Evolutionary conservation across 768 basidiomycete species (phyloP).

Genomic region (Clavulina sp.): DNA sequence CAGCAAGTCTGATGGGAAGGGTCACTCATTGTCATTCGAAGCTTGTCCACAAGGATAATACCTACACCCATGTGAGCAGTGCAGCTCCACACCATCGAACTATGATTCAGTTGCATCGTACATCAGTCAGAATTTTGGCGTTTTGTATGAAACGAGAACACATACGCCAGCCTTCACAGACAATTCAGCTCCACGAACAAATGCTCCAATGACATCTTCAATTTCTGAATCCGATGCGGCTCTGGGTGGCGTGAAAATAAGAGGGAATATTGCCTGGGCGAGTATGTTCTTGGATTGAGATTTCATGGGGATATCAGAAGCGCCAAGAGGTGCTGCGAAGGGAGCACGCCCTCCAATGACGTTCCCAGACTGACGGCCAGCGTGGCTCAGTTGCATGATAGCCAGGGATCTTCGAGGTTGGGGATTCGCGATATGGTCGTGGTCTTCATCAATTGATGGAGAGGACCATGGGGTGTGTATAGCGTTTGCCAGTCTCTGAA

Average conservation of each 20-base stretch:
- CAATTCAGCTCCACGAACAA: slow-evolving; percentile 47
- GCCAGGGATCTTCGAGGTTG: slow-evolving; percentile 65
- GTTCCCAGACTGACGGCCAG: slow-evolving; percentile 62
- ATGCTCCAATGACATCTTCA: slow-evolving; percentile 37
- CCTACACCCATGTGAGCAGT: slow-evolving; percentile 75
- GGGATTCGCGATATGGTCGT: slow-evolving; percentile 57
- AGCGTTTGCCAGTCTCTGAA: slow-evolving; percentile 28
- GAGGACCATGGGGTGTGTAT: slow-evolving; percentile 26
- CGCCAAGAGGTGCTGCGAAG: slow-evolving; percentile 46
- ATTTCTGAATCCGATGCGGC: slow-evolving; percentile 47
- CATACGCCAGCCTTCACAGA: slow-evolving; percentile 39
- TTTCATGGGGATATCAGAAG: slow-evolving; percentile 32
- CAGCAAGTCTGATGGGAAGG: slow-evolving; percentile 41
- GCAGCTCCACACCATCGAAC: slow-evolving; percentile 77
- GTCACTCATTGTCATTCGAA: not conserved
- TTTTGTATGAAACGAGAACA: slow-evolving; percentile 7
- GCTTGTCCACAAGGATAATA: slow-evolving; percentile 11
- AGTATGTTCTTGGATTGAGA: slow-evolving; percentile 25
- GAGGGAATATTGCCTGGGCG: slow-evolving; percentile 25
- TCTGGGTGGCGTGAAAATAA: slow-evolving; percentile 45
- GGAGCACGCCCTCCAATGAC: slow-evolving; percentile 46
- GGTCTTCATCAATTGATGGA: not conserved
- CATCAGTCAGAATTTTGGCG: not conserved
- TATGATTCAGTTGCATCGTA: slow-evolving; percentile 39
- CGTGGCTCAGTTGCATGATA: slow-evolving; percentile 72